A percentile compares a stretch with the other conserved stretches of the same genome.
Conservation (phyloP, 257 asterid genomes). For the Pogostemon cablin region DNA sequence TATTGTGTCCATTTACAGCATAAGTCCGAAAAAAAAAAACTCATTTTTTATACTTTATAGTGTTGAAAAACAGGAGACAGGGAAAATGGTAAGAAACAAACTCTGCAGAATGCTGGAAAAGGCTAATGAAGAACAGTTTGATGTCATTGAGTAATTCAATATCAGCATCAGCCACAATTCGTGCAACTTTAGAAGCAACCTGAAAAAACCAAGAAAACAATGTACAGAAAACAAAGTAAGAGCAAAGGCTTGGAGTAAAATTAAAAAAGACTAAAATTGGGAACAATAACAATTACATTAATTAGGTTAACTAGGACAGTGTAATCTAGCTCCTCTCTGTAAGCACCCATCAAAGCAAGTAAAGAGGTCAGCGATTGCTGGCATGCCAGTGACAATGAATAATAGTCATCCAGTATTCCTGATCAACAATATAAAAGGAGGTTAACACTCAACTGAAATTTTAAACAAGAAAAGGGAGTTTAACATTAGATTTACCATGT, state of each 20-base stretch:
- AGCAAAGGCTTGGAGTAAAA: conserved; percentile 7
- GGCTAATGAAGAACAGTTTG: conserved; percentile 73
- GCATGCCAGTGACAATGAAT: conserved; percentile 82
- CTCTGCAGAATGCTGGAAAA: conserved; percentile 89
- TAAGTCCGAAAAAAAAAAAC: background rate
- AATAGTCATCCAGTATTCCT: conserved; percentile 91
- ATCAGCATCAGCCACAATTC: conserved; percentile 79
- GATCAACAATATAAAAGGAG: conserved; percentile 41
- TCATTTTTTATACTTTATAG: background rate
- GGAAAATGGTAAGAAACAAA: conserved; percentile 37
- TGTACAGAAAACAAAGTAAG: background rate
- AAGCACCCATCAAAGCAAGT: conserved; percentile 86
- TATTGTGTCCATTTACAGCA: background rate
- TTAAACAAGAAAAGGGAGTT: background rate
- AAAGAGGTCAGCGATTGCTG: conserved; percentile 77
- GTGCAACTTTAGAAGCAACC: conserved; percentile 68
- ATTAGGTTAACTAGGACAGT: conserved; percentile 78
- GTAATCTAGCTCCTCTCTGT: conserved; percentile 79
- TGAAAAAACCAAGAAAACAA: conserved; percentile 41
- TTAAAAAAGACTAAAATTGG: conserved; percentile 12
- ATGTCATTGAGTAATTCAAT: conserved; percentile 64
- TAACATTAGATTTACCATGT: conserved; percentile 56
- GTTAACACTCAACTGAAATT: conserved; percentile 15
- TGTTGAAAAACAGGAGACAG: conserved; percentile 8
- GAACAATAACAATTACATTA: conserved; percentile 49